A percentile compares a stretch with the other conserved stretches of the same genome.
phyloP scores from a whole-genome alignment of 441 rosid genomes.

The Arabidopsis lyrata region DNA sequence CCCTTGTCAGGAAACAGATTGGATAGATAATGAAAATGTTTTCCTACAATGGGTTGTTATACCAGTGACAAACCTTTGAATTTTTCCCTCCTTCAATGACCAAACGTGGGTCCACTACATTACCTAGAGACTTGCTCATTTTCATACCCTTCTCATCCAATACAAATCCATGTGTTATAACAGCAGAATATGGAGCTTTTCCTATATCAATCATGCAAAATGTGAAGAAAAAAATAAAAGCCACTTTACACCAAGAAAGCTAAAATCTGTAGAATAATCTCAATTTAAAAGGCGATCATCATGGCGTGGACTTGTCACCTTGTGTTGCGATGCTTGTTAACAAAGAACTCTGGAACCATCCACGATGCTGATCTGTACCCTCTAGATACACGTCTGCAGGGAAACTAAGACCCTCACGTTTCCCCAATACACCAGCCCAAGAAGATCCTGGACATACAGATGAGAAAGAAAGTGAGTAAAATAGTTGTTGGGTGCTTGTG shows the following conservation, averaged over 20 bases:
- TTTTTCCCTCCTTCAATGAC: conserved; percentile 92
- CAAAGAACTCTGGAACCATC: conserved; percentile 99
- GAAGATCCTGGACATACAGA: conserved; percentile 80
- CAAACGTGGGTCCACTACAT: conserved; percentile 86
- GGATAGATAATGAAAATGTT: not conserved
- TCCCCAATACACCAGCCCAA: conserved; percentile 95
- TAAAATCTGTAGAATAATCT: conserved; percentile 19
- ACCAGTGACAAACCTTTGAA: conserved; percentile 64
- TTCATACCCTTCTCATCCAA: conserved; percentile 97
- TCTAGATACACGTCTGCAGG: conserved; percentile 97
- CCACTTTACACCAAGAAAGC: conserved; percentile 32
- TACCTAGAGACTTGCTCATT: conserved; percentile 99
- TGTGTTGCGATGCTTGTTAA: conserved; percentile 88
- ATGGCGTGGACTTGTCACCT: conserved; percentile 54
- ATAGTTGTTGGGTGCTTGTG: conserved; percentile 10
- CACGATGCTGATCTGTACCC: conserved; percentile 99
- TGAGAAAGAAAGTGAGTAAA: conserved; percentile 36
- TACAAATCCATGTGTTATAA: conserved; percentile 97
- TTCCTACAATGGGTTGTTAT: conserved; percentile 27
- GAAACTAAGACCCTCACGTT: conserved; percentile 68
- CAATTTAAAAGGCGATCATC: conserved; percentile 18
- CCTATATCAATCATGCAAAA: conserved; percentile 58
- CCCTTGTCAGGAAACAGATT: conserved; percentile 32
- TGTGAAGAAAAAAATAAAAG: conserved; percentile 30
- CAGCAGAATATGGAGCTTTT: conserved; percentile 87